Base-by-base conservation (phyloP, 148 eudicot species). In the Bassia scoparia region DNA sequence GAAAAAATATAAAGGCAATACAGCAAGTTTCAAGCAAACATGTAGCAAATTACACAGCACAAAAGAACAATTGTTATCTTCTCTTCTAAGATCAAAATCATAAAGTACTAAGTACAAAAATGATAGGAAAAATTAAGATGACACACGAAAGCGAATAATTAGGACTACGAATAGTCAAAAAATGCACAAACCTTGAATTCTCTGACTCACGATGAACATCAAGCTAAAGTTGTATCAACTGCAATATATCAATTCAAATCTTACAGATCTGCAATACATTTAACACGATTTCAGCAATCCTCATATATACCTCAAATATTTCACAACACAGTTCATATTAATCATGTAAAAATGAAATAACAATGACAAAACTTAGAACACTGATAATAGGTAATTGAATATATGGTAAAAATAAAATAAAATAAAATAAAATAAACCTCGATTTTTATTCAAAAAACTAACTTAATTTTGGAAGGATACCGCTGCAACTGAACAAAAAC, bases 261-360 rank as follows among this genome's bases (percentile, higher is more conserved):
- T n/a, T 38, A n/a, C 66, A 55, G 71, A 66, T 75, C 78, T 75
- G 65, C 43, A 64, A 67, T 50, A 35, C 49, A 52, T 23, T 52
- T 10, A 52, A 49, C 3, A 50, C 61, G 16, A 52, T 35, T 33
- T 31, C 61, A 64, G 43, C 69, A 35, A 73, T 34, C 21, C 7
- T 48, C 24, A 49, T 31, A 9, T 11, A 16, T 27, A 26, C 5
- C 34, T 53, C 21, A 37, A 35, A 13, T 6, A 30, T 59, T 71
- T 41, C n/a, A 16, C 2, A 10, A 61, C 43, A n/a, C 21, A 30
- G n/a, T 60, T n/a, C n/a, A n/a, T 49, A 63, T 63, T 31, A 52
- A 37, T 18, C 33, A 12, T 21, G 48, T 31, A n/a, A 61, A 11
- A 52, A 64, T 16, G 6, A 60, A 30, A 46, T 46, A 29, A 61